Conservation (phyloP, 1,284 basidiomycete species). For the Cutaneotrichosporon daszewskae region DNA sequence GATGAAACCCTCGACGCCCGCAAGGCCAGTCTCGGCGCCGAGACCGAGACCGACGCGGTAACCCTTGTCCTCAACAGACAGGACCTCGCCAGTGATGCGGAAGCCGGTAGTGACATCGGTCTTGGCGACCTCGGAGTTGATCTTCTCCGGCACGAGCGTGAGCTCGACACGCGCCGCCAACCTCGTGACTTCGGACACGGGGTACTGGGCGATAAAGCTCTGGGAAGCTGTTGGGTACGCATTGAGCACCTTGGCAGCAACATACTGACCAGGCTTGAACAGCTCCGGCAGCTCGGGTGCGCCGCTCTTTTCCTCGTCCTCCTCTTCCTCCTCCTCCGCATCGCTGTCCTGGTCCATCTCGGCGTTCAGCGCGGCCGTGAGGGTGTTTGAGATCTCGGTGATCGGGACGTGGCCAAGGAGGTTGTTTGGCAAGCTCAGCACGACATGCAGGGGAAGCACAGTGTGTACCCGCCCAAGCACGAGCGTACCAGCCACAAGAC, state of each 20-base stretch:
- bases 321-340: conserved; percentile 47
- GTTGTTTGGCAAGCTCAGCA: conserved; percentile 92
- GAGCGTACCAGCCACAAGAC: conserved; percentile 76
- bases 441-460: conserved; percentile 81
- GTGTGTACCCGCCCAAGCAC: conserved; percentile 80
- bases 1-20: conserved; percentile 64
- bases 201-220: conserved; percentile 45
- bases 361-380: conserved; percentile 59
- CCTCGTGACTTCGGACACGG: conserved; percentile 41
- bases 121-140: conserved; percentile 77
- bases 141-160: conserved; percentile 73
- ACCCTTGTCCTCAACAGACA: conserved; percentile 89
- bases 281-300: conserved; percentile 68
- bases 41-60: conserved; percentile 85
- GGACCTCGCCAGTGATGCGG: conserved; percentile 71
- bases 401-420: conserved; percentile 92
- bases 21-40: conserved; percentile 47
- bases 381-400: conserved; percentile 80
- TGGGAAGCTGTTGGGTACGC: conserved; percentile 41
- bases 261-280: conserved; percentile 79
- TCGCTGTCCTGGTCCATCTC: conserved; percentile 41
- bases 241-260: conserved; percentile 65
- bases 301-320: conserved; percentile 48
- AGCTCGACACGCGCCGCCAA: conserved; percentile 68
- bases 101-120: conserved; percentile 71